These are phyloP conservation scores for Eimeria necatrix DNA, from an alignment of 169 alveolate genomes.

Conservation along the genomic window DNA sequence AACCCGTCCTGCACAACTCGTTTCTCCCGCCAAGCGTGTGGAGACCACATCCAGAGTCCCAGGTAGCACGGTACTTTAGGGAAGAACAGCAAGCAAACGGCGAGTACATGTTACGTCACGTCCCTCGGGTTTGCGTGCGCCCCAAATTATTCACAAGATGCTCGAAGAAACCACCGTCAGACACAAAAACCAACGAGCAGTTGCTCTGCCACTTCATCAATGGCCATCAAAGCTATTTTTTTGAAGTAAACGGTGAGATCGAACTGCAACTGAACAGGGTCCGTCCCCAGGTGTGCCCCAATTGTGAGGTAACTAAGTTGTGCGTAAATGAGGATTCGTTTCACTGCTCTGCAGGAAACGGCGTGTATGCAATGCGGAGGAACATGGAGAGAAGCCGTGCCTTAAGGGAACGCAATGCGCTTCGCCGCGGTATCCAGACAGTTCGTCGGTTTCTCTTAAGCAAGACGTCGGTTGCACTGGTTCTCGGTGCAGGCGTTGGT, in stretches of 20 bases:
- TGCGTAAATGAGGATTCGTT: not conserved
- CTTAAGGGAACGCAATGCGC: not conserved
- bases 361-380: constrained; percentile 45
- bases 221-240: constrained; percentile 33
- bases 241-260: constrained; percentile 58
- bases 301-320: not conserved
- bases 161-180: constrained; percentile 26
- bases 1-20: not conserved
- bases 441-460: constrained; percentile 37
- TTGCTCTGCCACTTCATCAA: constrained; percentile 66
- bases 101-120: not conserved
- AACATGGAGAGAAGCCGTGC: constrained; percentile 3
- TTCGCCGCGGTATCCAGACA: not conserved
- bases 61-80: constrained; percentile 18
- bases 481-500: constrained; percentile 52
- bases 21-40: constrained; percentile 55
- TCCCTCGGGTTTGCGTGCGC: constrained; percentile 68
- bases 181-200: constrained; percentile 5
- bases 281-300: not conserved
- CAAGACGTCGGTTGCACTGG: constrained; percentile 12
- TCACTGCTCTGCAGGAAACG: constrained; percentile 24
- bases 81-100: not conserved
- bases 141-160: not conserved
- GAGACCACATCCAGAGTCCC: constrained; percentile 11
- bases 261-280: not conserved